A percentile compares a stretch with the other conserved stretches of the same genome.
These are phyloP conservation scores for Phytophthora sp. DNA, from an alignment of 352 stramenopile species.

Conservation along the genomic window DNA sequence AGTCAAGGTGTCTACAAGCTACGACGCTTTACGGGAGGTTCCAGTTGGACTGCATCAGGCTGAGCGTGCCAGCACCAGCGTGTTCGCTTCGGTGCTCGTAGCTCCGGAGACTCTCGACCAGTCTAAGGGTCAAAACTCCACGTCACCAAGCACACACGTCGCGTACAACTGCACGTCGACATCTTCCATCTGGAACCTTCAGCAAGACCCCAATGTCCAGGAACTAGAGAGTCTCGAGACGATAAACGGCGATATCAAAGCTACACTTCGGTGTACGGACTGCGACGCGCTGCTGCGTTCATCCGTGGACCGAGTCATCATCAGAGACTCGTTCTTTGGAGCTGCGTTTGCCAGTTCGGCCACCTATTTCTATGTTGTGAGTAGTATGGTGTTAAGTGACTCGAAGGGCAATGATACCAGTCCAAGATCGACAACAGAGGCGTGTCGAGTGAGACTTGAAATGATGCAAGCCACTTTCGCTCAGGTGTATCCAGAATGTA, in stretches of 20 bases:
- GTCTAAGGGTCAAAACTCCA: background rate
- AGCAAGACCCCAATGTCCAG: slow-evolving; percentile 21
- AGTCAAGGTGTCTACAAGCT: slow-evolving; percentile 9
- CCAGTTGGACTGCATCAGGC: slow-evolving; percentile 9
- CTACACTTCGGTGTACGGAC: background rate
- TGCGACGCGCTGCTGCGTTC: slow-evolving; percentile 1
- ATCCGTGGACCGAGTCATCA: slow-evolving; percentile 13
- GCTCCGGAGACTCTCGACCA: background rate
- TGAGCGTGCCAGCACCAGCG: slow-evolving; percentile 6
- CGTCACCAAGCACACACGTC: slow-evolving; percentile 16
- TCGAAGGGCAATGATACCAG: background rate
- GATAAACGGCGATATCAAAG: background rate
- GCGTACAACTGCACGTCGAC: slow-evolving; percentile 33
- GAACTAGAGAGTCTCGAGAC: slow-evolving; percentile 5
- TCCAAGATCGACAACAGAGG: background rate
- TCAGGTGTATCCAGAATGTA: slow-evolving; percentile 31
- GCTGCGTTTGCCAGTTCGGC: background rate
- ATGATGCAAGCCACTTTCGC: slow-evolving; percentile 24
- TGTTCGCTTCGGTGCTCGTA: slow-evolving; percentile 15
- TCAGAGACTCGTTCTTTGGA: slow-evolving; percentile 19
- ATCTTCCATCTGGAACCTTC: slow-evolving; percentile 23
- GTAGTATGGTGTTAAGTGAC: background rate
- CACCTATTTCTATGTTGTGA: slow-evolving; percentile 25
- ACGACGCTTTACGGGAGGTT: slow-evolving; percentile 5
- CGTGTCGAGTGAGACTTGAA: slow-evolving; percentile 20